Conservation (phyloP, 257 asterid species). For the Solanum chmielewskii region DNA sequence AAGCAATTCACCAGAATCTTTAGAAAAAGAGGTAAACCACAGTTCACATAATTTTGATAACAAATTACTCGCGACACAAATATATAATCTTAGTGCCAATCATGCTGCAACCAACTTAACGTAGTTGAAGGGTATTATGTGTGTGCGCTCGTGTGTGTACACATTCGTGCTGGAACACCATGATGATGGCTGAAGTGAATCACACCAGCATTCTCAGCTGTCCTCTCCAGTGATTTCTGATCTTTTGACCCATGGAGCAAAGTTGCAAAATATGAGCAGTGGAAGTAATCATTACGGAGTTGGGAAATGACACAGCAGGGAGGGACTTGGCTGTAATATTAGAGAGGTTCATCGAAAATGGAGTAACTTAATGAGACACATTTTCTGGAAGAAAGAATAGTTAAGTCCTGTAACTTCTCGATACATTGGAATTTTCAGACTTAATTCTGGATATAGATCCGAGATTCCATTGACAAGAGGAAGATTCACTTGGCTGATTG, state of each 20-base stretch:
- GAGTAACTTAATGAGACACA: not conserved
- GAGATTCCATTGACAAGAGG: not conserved
- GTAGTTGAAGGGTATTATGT: not conserved
- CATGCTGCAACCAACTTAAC: not conserved
- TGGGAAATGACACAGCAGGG: not conserved
- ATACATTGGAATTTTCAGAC: not conserved
- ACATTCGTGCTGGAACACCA: not conserved
- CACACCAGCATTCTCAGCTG: not conserved
- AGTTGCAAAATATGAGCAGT: not conserved
- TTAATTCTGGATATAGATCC: not conserved
- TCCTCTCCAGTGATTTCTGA: not conserved
- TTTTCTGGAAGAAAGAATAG: not conserved
- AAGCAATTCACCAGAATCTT: not conserved
- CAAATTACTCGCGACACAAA: not conserved
- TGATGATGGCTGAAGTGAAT: not conserved
- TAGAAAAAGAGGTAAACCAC: not conserved
- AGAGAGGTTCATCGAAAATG: not conserved
- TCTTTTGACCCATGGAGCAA: not conserved
- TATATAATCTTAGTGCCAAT: not conserved
- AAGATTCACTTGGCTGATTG: not conserved
- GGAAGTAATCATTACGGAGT: not conserved
- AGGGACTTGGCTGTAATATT: not conserved
- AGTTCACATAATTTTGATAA: not conserved
- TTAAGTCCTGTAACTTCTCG: not conserved
- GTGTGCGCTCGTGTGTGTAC: not conserved